phyloP scores from a whole-genome alignment of 345 rosid species.

The Anastatica hierochuntica region DNA sequence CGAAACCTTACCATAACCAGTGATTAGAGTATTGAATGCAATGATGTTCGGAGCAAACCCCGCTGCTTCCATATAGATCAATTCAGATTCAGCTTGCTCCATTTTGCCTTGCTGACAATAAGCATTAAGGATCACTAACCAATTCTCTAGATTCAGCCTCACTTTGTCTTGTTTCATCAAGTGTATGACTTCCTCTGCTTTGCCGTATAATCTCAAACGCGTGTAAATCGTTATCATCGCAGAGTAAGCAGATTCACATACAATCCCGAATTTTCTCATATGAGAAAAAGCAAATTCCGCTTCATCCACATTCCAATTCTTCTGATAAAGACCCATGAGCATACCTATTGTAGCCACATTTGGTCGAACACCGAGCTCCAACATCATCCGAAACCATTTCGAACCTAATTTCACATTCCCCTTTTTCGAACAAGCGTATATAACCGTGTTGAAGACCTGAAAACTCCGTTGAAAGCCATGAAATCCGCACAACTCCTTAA shows the following conservation, averaged over 20 bases:
- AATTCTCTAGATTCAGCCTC: constrained; percentile 51
- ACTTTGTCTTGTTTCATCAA: constrained; percentile 51
- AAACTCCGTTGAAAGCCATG: constrained; percentile 33
- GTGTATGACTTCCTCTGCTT: constrained; percentile 62
- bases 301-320: constrained; percentile 63
- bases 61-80: constrained; percentile 46
- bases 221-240: constrained; percentile 81
- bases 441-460: constrained; percentile 63
- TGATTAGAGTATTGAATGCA: constrained; percentile 70
- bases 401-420: constrained; percentile 41
- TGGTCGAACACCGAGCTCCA: constrained; percentile 57
- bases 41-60: constrained; percentile 48
- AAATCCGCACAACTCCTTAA: constrained; percentile 31
- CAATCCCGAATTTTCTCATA: constrained; percentile 56
- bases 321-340: constrained; percentile 76
- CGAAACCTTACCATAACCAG: constrained; percentile 74
- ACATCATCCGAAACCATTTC: constrained; percentile 76
- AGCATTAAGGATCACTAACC: constrained; percentile 78
- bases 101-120: constrained; percentile 78
- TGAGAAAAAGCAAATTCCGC: constrained; percentile 59
- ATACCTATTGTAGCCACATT: constrained; percentile 77
- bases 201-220: constrained; percentile 54
- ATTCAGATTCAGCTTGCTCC: constrained; percentile 52
- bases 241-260: constrained; percentile 81
- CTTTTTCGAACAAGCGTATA: constrained; percentile 51